phyloP scores from a whole-genome alignment of 2,329 filamentous ascomycete genomes.

The Myriosclerotinia duriaeana region DNA sequence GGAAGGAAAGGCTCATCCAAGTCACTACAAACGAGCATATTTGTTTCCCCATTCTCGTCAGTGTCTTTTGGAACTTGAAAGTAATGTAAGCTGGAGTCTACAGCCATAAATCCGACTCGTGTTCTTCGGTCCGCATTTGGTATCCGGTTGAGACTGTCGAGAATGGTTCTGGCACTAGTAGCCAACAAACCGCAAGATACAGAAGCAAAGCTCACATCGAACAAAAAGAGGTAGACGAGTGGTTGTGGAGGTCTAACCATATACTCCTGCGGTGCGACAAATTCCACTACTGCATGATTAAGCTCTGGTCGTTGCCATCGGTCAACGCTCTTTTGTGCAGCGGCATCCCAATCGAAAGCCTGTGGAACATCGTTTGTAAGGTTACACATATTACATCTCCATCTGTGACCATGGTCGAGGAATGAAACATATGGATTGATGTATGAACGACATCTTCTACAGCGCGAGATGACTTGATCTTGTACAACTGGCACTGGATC shows the following conservation, averaged over 20 bases:
- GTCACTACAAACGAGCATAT: slow-evolving; percentile 92
- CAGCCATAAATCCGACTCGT: slow-evolving; percentile 88
- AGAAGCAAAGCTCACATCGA: slow-evolving; percentile 89
- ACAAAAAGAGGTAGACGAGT: slow-evolving; percentile 90
- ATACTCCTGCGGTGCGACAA: slow-evolving; percentile 97
- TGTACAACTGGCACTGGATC: slow-evolving; percentile 89
- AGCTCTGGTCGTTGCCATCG: slow-evolving; percentile 89
- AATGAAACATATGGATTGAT: slow-evolving; percentile 98
- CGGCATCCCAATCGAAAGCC: slow-evolving; percentile 96
- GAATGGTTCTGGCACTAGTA: slow-evolving; percentile 87
- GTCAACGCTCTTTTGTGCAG: slow-evolving; percentile 86
- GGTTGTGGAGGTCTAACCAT: slow-evolving; percentile 98
- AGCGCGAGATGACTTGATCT: slow-evolving; percentile 96
- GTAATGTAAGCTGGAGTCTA: slow-evolving; percentile 93
- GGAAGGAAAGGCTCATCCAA: slow-evolving; percentile 95
- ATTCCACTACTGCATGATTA: slow-evolving; percentile 96
- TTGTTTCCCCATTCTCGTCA: slow-evolving; percentile 79
- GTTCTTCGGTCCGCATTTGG: slow-evolving; percentile 96
- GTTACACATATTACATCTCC: slow-evolving; percentile 99
- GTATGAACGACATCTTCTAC: slow-evolving; percentile 91
- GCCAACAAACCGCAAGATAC: slow-evolving; percentile 89
- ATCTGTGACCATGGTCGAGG: slow-evolving; percentile 93
- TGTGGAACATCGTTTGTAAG: slow-evolving; percentile 98
- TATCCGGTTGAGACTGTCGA: slow-evolving; percentile 93
- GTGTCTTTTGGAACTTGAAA: slow-evolving; percentile 90